Base-by-base conservation (phyloP, 2,329 filamentous ascomycete genomes). In the Pseudocercospora musae region DNA sequence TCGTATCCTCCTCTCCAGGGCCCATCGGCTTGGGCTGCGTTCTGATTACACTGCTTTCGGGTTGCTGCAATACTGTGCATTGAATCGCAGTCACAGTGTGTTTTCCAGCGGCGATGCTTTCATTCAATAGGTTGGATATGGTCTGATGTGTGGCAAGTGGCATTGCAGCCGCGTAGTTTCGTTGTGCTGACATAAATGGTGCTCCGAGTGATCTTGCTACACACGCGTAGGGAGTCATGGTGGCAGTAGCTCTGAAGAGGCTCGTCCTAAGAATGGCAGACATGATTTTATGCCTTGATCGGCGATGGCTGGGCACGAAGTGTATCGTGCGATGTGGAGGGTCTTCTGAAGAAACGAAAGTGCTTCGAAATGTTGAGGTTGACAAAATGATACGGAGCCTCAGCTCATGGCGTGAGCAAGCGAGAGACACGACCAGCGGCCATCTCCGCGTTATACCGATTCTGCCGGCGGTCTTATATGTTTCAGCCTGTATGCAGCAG, bases 21-120 rank as follows among this genome's bases (percentile, higher is more conserved):
- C 13, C 52, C 1, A 21, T 15, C 15, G 23, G n/a, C 23, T 29
- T 20, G 8, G 13, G 40, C 37, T 33, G 18, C 25, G 44, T 42
- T n/a, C 20, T 23, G 15, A 48, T 29, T 1, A 46, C 52, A 20
- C 20, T 57, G 21, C 21, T 25, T 13, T 29, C 25, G 4, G 48
- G 48, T 25, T 25, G 21, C n/a, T 60, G 33, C 18, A 60, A 40
- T 25, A 60, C 31, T 40, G 58, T 56, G 50, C 50, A 60, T 29
- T 57, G 50, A 9, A 60, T 53, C 4, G 58, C 58, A 15, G 58
- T 56, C 4, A 60, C 25, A 27, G 33, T 52, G 29, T 54, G 58
- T 13, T 55, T 60, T 20, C 58, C 50, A 15, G 58, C 37, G 20
- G 49, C 48, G 23, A 54, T 44, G 10, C 52, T 48, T 3, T 60